phyloP scores from a whole-genome alignment of 108 stramenopile genomes.

The Hondaea fermentalgiana region DNA sequence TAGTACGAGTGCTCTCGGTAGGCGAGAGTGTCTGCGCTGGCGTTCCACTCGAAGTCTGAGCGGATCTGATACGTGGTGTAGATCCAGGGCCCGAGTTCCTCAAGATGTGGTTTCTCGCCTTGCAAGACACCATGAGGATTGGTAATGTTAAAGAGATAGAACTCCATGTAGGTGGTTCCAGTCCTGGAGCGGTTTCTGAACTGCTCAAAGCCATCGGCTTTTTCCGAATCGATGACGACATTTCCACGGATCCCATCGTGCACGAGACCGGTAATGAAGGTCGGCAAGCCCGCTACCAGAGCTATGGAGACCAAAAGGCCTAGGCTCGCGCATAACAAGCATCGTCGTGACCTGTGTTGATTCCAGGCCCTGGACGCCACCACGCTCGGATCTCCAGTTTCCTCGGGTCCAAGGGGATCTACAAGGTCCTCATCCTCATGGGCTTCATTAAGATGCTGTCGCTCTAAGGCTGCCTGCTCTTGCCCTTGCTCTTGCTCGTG shows the following conservation, averaged over 20 bases:
- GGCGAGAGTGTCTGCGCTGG: background rate
- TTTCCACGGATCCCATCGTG: background rate
- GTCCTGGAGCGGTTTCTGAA: background rate
- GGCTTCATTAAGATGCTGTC: too few species aligned
- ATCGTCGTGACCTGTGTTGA: background rate
- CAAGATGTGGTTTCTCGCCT: background rate
- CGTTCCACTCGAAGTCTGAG: background rate
- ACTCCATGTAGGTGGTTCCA: background rate
- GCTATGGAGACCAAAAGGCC: background rate
- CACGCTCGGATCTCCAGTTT: background rate
- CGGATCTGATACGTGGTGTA: background rate
- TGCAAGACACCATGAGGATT: background rate
- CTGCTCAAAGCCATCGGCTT: background rate
- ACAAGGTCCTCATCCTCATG: background rate
- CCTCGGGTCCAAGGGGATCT: background rate
- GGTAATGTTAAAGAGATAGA: background rate
- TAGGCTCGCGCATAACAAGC: background rate
- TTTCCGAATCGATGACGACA: background rate
- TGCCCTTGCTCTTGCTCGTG: too few species aligned
- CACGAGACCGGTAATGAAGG: background rate
- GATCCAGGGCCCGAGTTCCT: background rate
- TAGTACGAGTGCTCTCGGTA: slow-evolving; percentile 5
- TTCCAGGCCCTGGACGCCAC: background rate
- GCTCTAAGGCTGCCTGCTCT: too few species aligned
- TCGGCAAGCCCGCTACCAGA: background rate